Base-by-base conservation (phyloP, 2,329 filamentous ascomycete genomes). In the Pseudogymnoascus verrucosus region DNA sequence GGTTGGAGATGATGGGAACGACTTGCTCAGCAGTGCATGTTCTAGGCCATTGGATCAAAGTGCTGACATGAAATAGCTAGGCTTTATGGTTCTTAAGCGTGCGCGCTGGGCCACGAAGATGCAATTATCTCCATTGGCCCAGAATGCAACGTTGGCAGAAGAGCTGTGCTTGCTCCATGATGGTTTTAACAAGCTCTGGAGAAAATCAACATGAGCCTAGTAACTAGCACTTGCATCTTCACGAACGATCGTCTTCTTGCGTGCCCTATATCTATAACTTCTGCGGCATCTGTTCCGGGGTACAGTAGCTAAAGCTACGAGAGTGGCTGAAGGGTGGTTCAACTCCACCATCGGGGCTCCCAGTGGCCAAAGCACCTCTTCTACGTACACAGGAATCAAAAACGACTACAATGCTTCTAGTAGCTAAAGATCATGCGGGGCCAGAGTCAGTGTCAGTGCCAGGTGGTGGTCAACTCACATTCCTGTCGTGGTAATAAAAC, bases 1-100 rank as follows among this genome's bases (percentile, higher is more conserved):
- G 57, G 11, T 62, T 62, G 62, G 62, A 64, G 64, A 64, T 67
- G 65, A 67, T 63, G 64, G 64, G 64, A 61, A 47, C 34, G 60
- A 63, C 44, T 63, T 54, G 26, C 26, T 54, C 47, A 54, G n/a
- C 26, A 34, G n/a, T 19, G 26, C 26, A 54, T 54, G 26, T 10
- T 54, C 47, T n/a, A 31, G 47, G 8, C 8, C 26, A 31, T 54
- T 31, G 26, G n/a, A 31, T 16, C 31, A 54, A 54, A 51, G 23
- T 11, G 26, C 7, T 23, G 5, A 34, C 4, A 31, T 54, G 14
- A 11, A 31, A 54, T 31, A 12, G 8, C n/a, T 34, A 19, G n/a
- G 47, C 47, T 54, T 12, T 54, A 54, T 54, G 19, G 47, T 16
- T 11, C n/a, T 16, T 54, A 11, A 31, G 31, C 47, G 47, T 34